Conservation (phyloP, 148 eudicot genomes). For the Nyssa sinensis region DNA sequence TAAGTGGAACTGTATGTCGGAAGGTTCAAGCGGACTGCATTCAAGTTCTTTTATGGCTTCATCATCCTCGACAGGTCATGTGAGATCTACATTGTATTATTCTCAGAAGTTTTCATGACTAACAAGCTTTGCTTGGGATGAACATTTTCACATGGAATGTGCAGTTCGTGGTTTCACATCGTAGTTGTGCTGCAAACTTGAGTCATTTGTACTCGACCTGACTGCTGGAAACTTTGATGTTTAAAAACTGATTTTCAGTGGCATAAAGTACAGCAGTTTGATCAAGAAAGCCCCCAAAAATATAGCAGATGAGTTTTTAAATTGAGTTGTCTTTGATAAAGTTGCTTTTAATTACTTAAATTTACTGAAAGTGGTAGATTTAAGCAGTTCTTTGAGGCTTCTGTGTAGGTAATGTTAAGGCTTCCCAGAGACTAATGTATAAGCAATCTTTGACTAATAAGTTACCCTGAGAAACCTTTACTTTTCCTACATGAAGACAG, state of each 20-base stretch:
- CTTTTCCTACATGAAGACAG: too few species aligned
- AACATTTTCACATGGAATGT: neutral
- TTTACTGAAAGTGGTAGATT: slow-evolving; percentile 11
- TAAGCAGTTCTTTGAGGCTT: slow-evolving; percentile 12
- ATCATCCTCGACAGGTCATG: slow-evolving; percentile 21
- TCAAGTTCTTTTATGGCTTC: slow-evolving; percentile 17
- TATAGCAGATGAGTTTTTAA: slow-evolving; percentile 17
- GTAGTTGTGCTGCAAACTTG: neutral
- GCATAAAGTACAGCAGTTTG: slow-evolving; percentile 3
- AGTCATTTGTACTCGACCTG: too few species aligned
- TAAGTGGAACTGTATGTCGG: slow-evolving; percentile 27
- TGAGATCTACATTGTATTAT: slow-evolving; percentile 29
- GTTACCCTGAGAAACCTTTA: slow-evolving; percentile 9
- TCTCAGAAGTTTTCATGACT: slow-evolving; percentile 31
- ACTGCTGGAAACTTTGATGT: too few species aligned
- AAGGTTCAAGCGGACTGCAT: slow-evolving; percentile 17
- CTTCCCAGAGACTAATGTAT: slow-evolving; percentile 9
- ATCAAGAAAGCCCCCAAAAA: slow-evolving; percentile 5
- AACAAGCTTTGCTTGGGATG: neutral
- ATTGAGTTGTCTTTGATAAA: slow-evolving; percentile 11
- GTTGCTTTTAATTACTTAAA: neutral
- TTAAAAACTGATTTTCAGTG: neutral
- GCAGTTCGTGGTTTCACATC: neutral
- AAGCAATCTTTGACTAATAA: slow-evolving; percentile 6
- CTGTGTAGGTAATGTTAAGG: neutral